Conservation (phyloP, 2,329 filamentous ascomycete genomes). For the Chrysosporium keratinophilum region DNA sequence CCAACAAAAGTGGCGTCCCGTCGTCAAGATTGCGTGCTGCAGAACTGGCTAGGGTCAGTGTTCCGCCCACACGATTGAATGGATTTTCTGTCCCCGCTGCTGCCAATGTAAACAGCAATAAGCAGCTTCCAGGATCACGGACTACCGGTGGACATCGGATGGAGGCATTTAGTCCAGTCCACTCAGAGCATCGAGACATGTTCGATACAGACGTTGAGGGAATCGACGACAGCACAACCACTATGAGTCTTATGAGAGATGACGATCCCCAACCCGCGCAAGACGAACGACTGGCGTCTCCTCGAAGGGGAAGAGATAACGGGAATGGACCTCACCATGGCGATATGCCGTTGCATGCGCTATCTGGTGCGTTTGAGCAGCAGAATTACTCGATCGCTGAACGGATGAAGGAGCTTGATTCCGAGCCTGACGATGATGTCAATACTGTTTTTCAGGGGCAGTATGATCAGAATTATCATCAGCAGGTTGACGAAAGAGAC, state of each 20-base stretch:
- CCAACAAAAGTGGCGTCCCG: constrained; percentile 16
- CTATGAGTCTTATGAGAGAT: constrained; percentile 30
- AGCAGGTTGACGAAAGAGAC: constrained; percentile 23
- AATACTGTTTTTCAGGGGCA: constrained; percentile 22
- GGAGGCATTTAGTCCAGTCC: background rate
- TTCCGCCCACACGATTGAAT: constrained; percentile 24
- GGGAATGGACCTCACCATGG: background rate
- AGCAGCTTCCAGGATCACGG: background rate
- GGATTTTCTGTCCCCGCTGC: constrained; percentile 6
- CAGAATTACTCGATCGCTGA: constrained; percentile 22
- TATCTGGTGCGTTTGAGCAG: constrained; percentile 6
- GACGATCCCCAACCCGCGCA: constrained; percentile 20
- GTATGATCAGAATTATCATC: constrained; percentile 22
- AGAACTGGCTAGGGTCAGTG: constrained; percentile 28
- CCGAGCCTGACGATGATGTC: constrained; percentile 28
- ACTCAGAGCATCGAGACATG: constrained; percentile 22
- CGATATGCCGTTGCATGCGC: constrained; percentile 5
- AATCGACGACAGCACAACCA: constrained; percentile 36
- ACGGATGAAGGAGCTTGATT: constrained; percentile 29
- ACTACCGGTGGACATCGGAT: background rate
- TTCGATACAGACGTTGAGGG: constrained; percentile 38
- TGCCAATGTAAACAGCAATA: background rate
- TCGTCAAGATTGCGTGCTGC: constrained; percentile 25
- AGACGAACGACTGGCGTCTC: constrained; percentile 7
- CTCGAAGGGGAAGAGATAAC: constrained; percentile 13